A percentile compares a stretch with the other conserved stretches of the same genome.
Evolutionary conservation across 805 yeast genomes (phyloP).

Genomic region (Myxozyma neotropica): DNA sequence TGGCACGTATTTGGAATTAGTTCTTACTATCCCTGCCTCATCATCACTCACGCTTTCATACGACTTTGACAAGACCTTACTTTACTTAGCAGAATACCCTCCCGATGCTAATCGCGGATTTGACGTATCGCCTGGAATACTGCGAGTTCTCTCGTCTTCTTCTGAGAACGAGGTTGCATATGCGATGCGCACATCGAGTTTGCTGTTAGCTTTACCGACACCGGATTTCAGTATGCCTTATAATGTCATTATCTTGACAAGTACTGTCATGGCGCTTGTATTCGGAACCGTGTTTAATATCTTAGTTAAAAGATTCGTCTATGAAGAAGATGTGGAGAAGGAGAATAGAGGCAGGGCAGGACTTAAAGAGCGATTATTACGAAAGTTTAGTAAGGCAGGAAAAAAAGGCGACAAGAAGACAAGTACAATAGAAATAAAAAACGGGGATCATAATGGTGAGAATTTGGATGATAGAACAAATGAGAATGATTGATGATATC

Average conservation of each 20-base stretch:
- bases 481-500: not conserved
- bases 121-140: constrained; percentile 87
- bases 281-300: constrained; percentile 86
- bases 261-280: constrained; percentile 88
- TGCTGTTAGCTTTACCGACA: constrained; percentile 83
- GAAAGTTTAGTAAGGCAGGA: not conserved
- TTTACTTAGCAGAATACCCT: constrained; percentile 90
- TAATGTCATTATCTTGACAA: constrained; percentile 90
- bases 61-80: constrained; percentile 82
- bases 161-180: constrained; percentile 30
- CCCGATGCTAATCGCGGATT: constrained; percentile 99
- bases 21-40: constrained; percentile 61
- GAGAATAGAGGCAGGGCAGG: not conserved
- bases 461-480: not conserved
- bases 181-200: constrained; percentile 75
- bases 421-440: not conserved
- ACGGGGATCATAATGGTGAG: not conserved
- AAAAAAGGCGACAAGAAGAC: not conserved
- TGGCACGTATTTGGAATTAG: constrained; percentile 81
- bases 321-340: constrained; percentile 67
- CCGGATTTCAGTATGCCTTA: constrained; percentile 99
- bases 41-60: constrained; percentile 48
- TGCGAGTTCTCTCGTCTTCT: constrained; percentile 57
- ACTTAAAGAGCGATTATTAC: not conserved
- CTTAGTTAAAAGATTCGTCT: constrained; percentile 69